Percentiles rank a stretch among this genome's conserved stretches.
Evolutionary conservation across 805 yeast species (phyloP).

Genomic region (Cyberlindnera xishuangbannaensis): DNA sequence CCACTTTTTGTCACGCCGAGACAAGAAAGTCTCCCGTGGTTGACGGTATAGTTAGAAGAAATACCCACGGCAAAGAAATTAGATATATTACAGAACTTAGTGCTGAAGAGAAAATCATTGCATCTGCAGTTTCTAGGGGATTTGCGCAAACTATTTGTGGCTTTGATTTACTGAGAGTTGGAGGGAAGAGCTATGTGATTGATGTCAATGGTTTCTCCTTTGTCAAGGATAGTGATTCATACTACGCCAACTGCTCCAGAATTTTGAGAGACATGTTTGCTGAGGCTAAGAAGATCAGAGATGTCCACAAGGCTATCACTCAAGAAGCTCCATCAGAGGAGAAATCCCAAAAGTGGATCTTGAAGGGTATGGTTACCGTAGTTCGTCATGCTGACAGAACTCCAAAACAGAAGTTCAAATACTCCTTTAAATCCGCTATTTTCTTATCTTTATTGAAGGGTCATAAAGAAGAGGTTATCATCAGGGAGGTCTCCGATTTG

Average conservation of each 20-base stretch:
- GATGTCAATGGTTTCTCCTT: constrained; percentile 98
- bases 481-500: constrained; percentile 82
- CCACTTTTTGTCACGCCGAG: constrained; percentile 90
- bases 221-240: constrained; percentile 84
- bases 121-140: constrained; percentile 62
- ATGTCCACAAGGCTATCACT: constrained; percentile 31
- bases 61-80: constrained; percentile 95
- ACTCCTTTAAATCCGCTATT: constrained; percentile 82
- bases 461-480: constrained; percentile 92
- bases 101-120: constrained; percentile 73
- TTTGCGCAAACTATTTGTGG: constrained; percentile 97
- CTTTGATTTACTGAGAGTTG: constrained; percentile 85
- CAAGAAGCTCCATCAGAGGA: constrained; percentile 33
- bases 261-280: constrained; percentile 72
- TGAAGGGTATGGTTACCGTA: constrained; percentile 87
- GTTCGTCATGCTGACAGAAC: constrained; percentile 98
- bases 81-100: constrained; percentile 80
- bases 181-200: constrained; percentile 85
- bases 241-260: constrained; percentile 77
- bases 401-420: constrained; percentile 96
- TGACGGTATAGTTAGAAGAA: constrained; percentile 97
- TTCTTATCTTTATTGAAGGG: constrained; percentile 87
- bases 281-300: constrained; percentile 49
- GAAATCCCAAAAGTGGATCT: constrained; percentile 82
- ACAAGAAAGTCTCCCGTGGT: constrained; percentile 98